These are phyloP conservation scores for Rehmannia glutinosa DNA, from an alignment of 257 asterid genomes.

Conservation along the genomic window DNA sequence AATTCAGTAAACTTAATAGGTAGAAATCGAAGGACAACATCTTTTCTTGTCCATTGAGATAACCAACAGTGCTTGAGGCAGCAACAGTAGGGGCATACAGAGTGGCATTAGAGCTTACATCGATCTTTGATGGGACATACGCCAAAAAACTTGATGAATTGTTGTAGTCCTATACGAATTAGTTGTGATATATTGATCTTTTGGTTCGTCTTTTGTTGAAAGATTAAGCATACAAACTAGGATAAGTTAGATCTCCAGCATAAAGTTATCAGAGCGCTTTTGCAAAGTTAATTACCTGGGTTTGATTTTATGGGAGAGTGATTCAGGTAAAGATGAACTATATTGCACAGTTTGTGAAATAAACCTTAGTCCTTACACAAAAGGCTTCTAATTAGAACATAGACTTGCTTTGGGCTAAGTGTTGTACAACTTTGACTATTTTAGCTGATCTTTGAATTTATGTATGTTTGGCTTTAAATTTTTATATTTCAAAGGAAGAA, in stretches of 20 bases:
- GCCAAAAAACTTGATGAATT: too few relatives aligned
- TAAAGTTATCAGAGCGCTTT: not conserved
- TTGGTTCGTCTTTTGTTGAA: too few relatives aligned
- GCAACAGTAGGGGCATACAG: too few relatives aligned
- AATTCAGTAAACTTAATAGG: too few relatives aligned
- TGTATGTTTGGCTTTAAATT: not conserved
- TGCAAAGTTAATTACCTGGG: not conserved
- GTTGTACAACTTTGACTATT: not conserved
- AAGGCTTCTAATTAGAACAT: not conserved
- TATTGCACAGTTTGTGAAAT: not conserved
- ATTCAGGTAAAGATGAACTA: not conserved
- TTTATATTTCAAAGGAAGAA: not conserved
- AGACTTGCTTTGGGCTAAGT: not conserved
- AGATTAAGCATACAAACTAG: too few relatives aligned
- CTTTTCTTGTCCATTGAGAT: too few relatives aligned
- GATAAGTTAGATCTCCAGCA: not conserved
- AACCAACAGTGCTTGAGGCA: too few relatives aligned
- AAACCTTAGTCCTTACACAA: not conserved
- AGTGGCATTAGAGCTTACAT: too few relatives aligned
- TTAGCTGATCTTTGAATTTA: not conserved
- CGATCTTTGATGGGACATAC: too few relatives aligned
- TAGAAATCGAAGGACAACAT: too few relatives aligned
- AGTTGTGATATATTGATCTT: too few relatives aligned
- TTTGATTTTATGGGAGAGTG: not conserved
- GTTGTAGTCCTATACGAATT: too few relatives aligned